These are phyloP conservation scores for Ceratocystis eucalypticola DNA, from an alignment of 2,329 filamentous ascomycete genomes.

Conservation along the genomic window DNA sequence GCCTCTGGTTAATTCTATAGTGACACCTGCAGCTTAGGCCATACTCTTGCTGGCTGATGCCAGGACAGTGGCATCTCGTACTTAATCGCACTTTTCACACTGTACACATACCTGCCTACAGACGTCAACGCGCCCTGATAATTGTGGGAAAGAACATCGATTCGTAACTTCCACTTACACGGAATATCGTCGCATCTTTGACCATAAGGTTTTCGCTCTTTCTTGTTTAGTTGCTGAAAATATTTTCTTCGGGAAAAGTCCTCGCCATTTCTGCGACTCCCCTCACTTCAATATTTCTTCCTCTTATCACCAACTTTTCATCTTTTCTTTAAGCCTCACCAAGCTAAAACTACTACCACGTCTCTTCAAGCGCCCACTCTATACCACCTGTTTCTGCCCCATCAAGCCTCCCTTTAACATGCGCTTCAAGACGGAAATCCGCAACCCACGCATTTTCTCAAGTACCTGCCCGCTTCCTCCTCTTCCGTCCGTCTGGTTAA, in stretches of 20 bases:
- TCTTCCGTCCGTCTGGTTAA: not conserved
- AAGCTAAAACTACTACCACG: no score
- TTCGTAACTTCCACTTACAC: no score
- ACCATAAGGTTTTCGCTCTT: not conserved
- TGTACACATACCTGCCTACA: not conserved
- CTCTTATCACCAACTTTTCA: no score
- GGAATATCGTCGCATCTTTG: no score
- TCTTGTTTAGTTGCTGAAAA: not conserved
- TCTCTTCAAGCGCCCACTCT: no score
- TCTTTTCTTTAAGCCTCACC: not conserved
- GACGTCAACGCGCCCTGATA: not conserved
- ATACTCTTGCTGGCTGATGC: not conserved
- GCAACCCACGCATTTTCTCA: slow-evolving; percentile 52
- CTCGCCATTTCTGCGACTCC: no score
- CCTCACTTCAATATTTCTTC: no score
- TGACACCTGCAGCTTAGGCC: not conserved
- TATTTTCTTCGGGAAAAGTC: no score
- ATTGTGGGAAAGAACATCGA: not conserved
- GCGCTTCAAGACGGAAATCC: slow-evolving; percentile 53
- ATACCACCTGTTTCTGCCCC: not conserved
- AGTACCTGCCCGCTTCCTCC: slow-evolving; percentile 29
- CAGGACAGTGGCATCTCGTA: not conserved
- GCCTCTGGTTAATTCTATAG: not conserved
- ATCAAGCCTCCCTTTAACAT: slow-evolving; percentile 30
- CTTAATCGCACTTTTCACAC: not conserved